Evolutionary conservation across 345 rosid genomes (phyloP), one percentile per base, ranked within the genome.

Genomic region (Salix caprea): DNA sequence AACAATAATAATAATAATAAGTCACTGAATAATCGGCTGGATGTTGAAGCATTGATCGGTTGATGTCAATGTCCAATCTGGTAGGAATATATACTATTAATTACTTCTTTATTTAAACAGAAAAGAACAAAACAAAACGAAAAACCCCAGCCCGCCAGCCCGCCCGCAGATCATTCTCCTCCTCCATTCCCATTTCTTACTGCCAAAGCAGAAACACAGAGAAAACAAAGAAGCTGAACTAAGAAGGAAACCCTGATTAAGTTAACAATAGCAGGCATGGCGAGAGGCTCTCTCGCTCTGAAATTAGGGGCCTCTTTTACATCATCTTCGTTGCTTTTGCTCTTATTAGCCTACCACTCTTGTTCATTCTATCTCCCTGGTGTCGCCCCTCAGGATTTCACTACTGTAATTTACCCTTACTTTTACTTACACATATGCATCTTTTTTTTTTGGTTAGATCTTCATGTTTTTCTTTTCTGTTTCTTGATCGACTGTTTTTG

Each of bases 331-430:
- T 74, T 48, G 34, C 12, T 74, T 6, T 46, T 61, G 62, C 72
- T 46, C 16, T 81, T 76, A 56, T 67, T 69, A 21, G 48, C 71
- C 26, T 42, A 21, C 52, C 74, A 70, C 44, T 82, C 80, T 28
- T 69, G 81, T 81, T 83, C 85, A 81, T 91, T 91, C 78, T 91
- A 91, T 76, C 92, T 91, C 70, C 97, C 97, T 26, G 97, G 94
- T 4, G 94, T 91, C 36, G 90, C 97, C 42, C 97, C 97, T 34
- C 78, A 81, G 74, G 94, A 90, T 74, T 91, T 91, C 72, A 46
- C 69, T 24, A 85, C 79, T 89, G 97, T 90, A 66, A 39, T 77
- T 60, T 54, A 18, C n/a, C 44, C 18, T 37, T 14, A 37, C 26
- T 58, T 69, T 19, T 67, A 18, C 23, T 26, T 44, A 11, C 13